Conservation (phyloP, 495 filamentous ascomycete genomes). For the Hypoxylon cercidicola region DNA sequence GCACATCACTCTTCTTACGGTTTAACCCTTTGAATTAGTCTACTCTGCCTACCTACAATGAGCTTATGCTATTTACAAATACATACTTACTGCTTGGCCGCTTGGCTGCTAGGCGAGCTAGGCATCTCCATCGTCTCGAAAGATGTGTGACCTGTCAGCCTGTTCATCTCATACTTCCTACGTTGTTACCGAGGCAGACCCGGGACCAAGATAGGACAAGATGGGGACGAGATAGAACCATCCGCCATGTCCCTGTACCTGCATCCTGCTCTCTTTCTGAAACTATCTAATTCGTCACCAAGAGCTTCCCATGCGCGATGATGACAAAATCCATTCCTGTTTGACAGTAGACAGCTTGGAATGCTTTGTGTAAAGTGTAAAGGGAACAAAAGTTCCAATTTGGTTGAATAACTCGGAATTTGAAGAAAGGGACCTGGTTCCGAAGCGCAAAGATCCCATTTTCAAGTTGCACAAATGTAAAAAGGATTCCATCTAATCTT, state of each 20-base stretch:
- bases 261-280: constrained; percentile 35
- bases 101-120: too few relatives aligned
- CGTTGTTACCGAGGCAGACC: constrained; percentile 6
- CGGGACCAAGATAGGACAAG: background rate
- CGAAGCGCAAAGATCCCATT: background rate
- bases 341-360: background rate
- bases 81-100: background rate
- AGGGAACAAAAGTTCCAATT: background rate
- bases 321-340: constrained; percentile 22
- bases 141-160: constrained; percentile 12
- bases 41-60: background rate
- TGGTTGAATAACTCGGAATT: background rate
- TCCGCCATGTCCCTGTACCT: constrained; percentile 24
- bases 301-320: constrained; percentile 8
- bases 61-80: background rate
- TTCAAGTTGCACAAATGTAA: background rate
- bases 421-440: background rate
- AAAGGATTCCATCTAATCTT: background rate
- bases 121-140: too few relatives aligned
- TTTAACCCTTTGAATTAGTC: constrained; percentile 3
- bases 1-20: constrained; percentile 17
- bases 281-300: constrained; percentile 19
- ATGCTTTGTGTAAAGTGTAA: too few relatives aligned
- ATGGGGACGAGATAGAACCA: constrained; percentile 16
- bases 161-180: constrained; percentile 1